A percentile compares a stretch with the other conserved stretches of the same genome.
Evolutionary conservation across 345 rosid species (phyloP).

Genomic region (Arabidopsis arenosa): DNA sequence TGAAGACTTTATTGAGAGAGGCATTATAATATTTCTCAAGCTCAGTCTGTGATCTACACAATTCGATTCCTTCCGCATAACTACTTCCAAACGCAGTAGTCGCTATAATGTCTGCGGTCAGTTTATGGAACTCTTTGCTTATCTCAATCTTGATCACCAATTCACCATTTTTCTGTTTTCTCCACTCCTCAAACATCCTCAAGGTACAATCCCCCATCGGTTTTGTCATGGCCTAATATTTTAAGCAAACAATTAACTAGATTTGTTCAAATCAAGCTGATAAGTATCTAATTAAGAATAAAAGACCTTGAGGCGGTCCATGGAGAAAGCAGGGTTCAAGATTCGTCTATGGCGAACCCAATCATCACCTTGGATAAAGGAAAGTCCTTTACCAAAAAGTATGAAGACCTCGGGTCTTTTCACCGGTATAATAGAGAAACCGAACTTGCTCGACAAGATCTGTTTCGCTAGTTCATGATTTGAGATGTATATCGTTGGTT

Average conservation of each 20-base stretch:
- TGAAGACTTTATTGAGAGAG: conserved; percentile 10
- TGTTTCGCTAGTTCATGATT: conserved; percentile 48
- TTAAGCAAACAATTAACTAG: neutral
- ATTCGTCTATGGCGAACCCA: conserved; percentile 47
- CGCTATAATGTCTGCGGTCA: conserved; percentile 51
- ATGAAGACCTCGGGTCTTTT: neutral
- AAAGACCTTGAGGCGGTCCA: conserved; percentile 50
- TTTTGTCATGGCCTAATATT: conserved; percentile 37
- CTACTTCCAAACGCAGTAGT: conserved; percentile 52
- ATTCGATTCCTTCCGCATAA: conserved; percentile 45
- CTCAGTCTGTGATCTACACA: conserved; percentile 45
- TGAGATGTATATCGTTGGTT: conserved; percentile 41
- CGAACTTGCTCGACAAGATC: conserved; percentile 45
- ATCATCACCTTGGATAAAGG: conserved; percentile 36
- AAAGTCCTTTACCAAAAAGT: conserved; percentile 44
- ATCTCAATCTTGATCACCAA: conserved; percentile 31
- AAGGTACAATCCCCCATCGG: conserved; percentile 30
- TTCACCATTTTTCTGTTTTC: conserved; percentile 25
- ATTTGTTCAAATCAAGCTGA: neutral
- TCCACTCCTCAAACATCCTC: conserved; percentile 44
- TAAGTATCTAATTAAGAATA: neutral
- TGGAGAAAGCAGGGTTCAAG: conserved; percentile 49
- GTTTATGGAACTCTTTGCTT: conserved; percentile 35
- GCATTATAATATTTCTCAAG: conserved; percentile 34
- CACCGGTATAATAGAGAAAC: conserved; percentile 33